Evolutionary conservation across 176 grass and related monocot genomes (phyloP).

Genomic region (Paspalum notatum): DNA sequence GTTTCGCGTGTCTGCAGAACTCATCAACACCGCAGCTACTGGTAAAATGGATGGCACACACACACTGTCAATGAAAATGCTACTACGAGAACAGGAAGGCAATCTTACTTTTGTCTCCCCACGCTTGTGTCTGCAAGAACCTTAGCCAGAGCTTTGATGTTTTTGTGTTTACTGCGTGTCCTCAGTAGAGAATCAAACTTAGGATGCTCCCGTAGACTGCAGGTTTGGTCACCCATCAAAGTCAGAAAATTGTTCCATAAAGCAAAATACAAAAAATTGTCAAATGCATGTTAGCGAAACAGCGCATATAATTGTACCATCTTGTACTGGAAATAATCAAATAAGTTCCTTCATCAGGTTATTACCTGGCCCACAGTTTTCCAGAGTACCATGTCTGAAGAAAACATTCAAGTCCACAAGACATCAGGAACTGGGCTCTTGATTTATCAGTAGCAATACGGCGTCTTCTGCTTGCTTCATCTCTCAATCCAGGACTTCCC

Average conservation of each 20-base stretch:
- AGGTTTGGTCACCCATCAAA: conserved; percentile 30
- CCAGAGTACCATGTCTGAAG: conserved; percentile 81
- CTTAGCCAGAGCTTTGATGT: conserved; percentile 69
- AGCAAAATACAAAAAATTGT: conserved; percentile 10
- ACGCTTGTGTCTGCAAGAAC: conserved; percentile 73
- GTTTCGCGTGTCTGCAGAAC: neutral
- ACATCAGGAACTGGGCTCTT: conserved; percentile 72
- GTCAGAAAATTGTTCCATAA: conserved; percentile 19
- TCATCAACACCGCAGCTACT: neutral
- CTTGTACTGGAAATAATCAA: conserved; percentile 8
- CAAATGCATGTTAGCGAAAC: conserved; percentile 32
- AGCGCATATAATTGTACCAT: neutral
- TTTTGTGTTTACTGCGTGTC: conserved; percentile 56
- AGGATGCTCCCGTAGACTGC: conserved; percentile 79
- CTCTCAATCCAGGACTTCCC: conserved; percentile 81
- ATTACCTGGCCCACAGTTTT: conserved; percentile 82
- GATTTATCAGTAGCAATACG: conserved; percentile 72
- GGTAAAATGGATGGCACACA: conserved; percentile 1
- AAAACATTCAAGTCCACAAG: conserved; percentile 72
- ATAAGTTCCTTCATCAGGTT: conserved; percentile 24
- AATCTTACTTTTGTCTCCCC: conserved; percentile 77
- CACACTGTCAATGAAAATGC: conserved; percentile 19
- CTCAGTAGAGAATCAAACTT: conserved; percentile 61
- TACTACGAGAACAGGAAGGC: conserved; percentile 7
- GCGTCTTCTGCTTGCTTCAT: conserved; percentile 59